phyloP scores from a whole-genome alignment of 129 eudicot species.

The Smallanthus sonchifolius region DNA sequence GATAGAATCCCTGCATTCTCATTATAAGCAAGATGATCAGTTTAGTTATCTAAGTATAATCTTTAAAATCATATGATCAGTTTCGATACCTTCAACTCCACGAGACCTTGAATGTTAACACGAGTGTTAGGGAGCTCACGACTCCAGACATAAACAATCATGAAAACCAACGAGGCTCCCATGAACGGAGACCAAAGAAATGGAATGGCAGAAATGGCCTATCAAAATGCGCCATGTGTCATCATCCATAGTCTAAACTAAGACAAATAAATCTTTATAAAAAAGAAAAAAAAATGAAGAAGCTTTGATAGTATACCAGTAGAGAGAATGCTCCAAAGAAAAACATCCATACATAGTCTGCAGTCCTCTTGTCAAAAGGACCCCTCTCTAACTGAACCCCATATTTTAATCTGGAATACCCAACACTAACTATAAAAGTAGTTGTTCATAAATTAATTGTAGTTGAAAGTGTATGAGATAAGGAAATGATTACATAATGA shows the following conservation, averaged over 20 bases:
- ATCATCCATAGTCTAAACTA: slow-evolving; percentile 5
- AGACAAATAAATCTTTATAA: not conserved
- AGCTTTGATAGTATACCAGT: slow-evolving; percentile 27
- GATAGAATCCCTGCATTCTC: slow-evolving; percentile 49
- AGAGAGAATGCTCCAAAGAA: slow-evolving; percentile 54
- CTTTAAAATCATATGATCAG: not conserved
- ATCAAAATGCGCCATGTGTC: not conserved
- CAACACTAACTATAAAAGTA: not conserved
- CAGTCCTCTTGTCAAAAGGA: slow-evolving; percentile 68
- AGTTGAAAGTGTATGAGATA: slow-evolving; percentile 3
- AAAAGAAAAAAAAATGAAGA: not conserved
- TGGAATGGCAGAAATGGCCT: slow-evolving; percentile 49
- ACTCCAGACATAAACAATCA: slow-evolving; percentile 62
- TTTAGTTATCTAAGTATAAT: not conserved
- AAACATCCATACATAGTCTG: slow-evolving; percentile 70
- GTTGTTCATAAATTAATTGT: not conserved
- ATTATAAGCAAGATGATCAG: not conserved
- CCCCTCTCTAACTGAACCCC: slow-evolving; percentile 68
- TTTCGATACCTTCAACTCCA: slow-evolving; percentile 52
- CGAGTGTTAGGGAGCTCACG: slow-evolving; percentile 63
- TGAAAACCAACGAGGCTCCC: slow-evolving; percentile 59
- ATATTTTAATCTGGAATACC: slow-evolving; percentile 38
- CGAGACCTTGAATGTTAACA: slow-evolving; percentile 44
- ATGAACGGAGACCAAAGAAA: slow-evolving; percentile 36
- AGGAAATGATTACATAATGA: slow-evolving; percentile 40